phyloP scores from a whole-genome alignment of 257 asterid genomes.

The Nicotiana undulata region DNA sequence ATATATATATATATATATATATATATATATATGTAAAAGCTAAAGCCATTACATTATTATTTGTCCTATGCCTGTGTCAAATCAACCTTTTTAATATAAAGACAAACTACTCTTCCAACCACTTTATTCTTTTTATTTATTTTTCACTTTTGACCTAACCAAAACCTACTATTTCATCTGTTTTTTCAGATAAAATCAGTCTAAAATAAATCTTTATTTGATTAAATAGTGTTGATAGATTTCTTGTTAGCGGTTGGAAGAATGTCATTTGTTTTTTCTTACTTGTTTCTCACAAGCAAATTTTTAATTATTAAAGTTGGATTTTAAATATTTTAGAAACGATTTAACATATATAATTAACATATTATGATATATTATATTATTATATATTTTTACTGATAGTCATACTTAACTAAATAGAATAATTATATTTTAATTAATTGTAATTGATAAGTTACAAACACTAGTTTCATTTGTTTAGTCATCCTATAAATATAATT shows the following conservation, averaged over 20 bases:
- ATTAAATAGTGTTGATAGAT: neutral
- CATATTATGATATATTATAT: neutral
- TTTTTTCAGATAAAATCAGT: neutral
- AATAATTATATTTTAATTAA: too few relatives aligned
- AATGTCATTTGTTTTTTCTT: neutral
- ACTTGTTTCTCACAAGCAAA: neutral
- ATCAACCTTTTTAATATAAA: constrained; percentile 39
- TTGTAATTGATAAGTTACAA: too few relatives aligned
- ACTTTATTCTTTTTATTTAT: constrained; percentile 3
- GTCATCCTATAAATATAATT: neutral
- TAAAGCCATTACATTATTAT: neutral
- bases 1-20: too few relatives aligned
- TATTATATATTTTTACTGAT: too few relatives aligned
- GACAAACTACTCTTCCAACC: constrained; percentile 38
- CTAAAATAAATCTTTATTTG: neutral
- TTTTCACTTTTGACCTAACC: neutral
- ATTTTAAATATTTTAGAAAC: neutral
- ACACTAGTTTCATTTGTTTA: neutral
- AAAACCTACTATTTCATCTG: neutral
- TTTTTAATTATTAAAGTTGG: neutral
- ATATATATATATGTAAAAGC: too few relatives aligned
- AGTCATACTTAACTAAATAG: too few relatives aligned
- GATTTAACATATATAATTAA: neutral
- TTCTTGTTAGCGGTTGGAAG: neutral
- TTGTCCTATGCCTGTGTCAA: constrained; percentile 13